Evolutionary conservation across 1,284 basidiomycete genomes (phyloP).

Genomic region (Papiliotrema laurentii): DNA sequence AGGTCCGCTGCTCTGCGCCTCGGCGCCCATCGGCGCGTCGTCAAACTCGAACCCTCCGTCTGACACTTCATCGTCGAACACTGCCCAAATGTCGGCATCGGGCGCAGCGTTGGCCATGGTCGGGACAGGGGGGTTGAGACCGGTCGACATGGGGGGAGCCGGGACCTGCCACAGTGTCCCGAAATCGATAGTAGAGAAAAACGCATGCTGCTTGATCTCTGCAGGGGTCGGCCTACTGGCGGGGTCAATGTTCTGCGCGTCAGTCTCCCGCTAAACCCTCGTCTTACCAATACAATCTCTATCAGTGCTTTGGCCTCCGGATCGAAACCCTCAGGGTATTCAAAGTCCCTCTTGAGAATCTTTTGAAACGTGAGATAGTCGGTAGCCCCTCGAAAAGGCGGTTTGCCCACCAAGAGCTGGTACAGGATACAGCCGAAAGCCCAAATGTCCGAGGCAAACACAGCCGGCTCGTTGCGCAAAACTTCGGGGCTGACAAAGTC

Average conservation of each 20-base stretch:
- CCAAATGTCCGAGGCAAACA: slow-evolving; percentile 54
- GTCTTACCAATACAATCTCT: slow-evolving; percentile 46
- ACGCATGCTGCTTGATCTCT: slow-evolving; percentile 68
- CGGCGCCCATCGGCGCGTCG: slow-evolving; percentile 8
- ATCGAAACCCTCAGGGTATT: slow-evolving; percentile 51
- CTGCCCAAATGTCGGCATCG: slow-evolving; percentile 38
- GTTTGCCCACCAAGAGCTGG: slow-evolving; percentile 54
- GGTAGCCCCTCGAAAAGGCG: slow-evolving; percentile 55
- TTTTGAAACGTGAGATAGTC: slow-evolving; percentile 59
- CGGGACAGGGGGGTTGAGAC: slow-evolving; percentile 32
- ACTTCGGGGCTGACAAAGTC: slow-evolving; percentile 95
- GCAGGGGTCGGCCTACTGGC: slow-evolving; percentile 55
- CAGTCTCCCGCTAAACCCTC: not conserved
- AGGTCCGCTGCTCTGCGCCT: slow-evolving; percentile 9
- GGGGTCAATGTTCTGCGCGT: slow-evolving; percentile 57
- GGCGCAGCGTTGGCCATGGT: slow-evolving; percentile 20
- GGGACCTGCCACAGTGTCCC: slow-evolving; percentile 63
- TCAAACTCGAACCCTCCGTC: slow-evolving; percentile 34
- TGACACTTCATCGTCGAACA: slow-evolving; percentile 39
- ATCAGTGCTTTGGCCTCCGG: slow-evolving; percentile 50
- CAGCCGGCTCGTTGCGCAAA: slow-evolving; percentile 61
- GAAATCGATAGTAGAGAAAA: slow-evolving; percentile 70
- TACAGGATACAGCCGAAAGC: slow-evolving; percentile 56
- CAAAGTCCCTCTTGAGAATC: slow-evolving; percentile 53
- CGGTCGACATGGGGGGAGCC: slow-evolving; percentile 47